Conservation (phyloP, 345 rosid genomes). For the Citrus cavaleriei region DNA sequence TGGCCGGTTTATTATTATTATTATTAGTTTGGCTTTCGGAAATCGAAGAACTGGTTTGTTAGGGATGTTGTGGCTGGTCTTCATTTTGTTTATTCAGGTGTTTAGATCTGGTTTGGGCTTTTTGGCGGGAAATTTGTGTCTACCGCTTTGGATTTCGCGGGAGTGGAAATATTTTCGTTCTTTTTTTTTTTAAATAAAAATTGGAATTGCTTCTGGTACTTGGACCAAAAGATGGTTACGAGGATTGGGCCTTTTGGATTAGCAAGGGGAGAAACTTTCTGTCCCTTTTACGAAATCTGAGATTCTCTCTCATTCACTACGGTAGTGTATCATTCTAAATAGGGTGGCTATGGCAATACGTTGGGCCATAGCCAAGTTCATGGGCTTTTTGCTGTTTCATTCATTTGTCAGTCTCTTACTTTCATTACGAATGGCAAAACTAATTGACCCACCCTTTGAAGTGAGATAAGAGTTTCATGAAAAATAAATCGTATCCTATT, state of each 20-base stretch:
- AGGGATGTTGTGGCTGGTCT: background rate
- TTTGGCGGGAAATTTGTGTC: conserved; percentile 4
- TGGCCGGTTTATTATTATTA: background rate
- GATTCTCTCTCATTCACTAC: too few relatives aligned
- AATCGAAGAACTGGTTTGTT: background rate
- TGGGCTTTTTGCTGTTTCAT: background rate
- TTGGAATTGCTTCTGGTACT: background rate
- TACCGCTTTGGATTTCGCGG: conserved; percentile 17
- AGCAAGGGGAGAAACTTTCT: background rate
- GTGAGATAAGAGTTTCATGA: too few relatives aligned
- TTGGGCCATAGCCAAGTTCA: background rate
- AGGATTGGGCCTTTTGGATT: background rate
- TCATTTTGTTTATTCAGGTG: background rate
- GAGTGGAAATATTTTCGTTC: background rate
- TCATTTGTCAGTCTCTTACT: too few relatives aligned
- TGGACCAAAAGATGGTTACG: background rate
- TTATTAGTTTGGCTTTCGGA: background rate
- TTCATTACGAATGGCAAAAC: too few relatives aligned
- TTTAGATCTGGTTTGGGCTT: conserved; percentile 2
- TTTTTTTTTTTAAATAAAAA: too few relatives aligned
- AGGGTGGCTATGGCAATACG: background rate
- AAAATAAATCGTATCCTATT: too few relatives aligned
- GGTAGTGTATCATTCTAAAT: background rate
- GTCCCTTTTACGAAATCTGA: too few relatives aligned
- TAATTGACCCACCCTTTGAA: too few relatives aligned